Evolutionary conservation across 768 basidiomycete species (phyloP).

Genomic region (Termitomyces sp.): DNA sequence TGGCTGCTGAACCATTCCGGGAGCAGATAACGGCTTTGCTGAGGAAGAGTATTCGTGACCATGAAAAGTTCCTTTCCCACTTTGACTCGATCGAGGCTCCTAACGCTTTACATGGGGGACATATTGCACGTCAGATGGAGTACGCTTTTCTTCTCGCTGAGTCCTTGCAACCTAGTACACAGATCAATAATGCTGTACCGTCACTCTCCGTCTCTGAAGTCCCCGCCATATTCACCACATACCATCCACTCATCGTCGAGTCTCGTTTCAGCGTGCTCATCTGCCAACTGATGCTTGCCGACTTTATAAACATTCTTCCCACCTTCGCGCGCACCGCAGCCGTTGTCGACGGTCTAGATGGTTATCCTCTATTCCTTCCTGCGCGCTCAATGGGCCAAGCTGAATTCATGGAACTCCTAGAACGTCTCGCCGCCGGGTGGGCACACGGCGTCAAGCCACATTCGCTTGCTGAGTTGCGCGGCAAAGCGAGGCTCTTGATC

Average conservation of each 20-base stretch:
- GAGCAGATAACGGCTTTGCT: constrained; percentile 58
- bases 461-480: constrained; percentile 32
- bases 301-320: constrained; percentile 58
- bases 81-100: constrained; percentile 70
- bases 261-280: constrained; percentile 80
- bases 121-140: constrained; percentile 53
- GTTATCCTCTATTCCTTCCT: constrained; percentile 84
- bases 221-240: constrained; percentile 77
- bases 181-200: constrained; percentile 21
- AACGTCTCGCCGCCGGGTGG: constrained; percentile 80
- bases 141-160: constrained; percentile 70
- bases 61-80: constrained; percentile 78
- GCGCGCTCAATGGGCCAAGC: constrained; percentile 89
- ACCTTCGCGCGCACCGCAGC: constrained; percentile 64
- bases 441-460: constrained; percentile 58
- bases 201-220: constrained; percentile 34
- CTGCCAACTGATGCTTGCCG: constrained; percentile 73
- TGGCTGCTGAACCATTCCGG: constrained; percentile 52
- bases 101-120: constrained; percentile 29
- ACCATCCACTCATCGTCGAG: constrained; percentile 87
- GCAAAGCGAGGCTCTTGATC: constrained; percentile 9
- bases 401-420: constrained; percentile 82
- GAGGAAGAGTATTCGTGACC: constrained; percentile 78
- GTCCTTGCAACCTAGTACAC: constrained; percentile 59
- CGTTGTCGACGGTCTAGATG: constrained; percentile 79